Evolutionary conservation across 352 stramenopile genomes (phyloP).

Genomic region (Globisporangium abappressorium): DNA sequence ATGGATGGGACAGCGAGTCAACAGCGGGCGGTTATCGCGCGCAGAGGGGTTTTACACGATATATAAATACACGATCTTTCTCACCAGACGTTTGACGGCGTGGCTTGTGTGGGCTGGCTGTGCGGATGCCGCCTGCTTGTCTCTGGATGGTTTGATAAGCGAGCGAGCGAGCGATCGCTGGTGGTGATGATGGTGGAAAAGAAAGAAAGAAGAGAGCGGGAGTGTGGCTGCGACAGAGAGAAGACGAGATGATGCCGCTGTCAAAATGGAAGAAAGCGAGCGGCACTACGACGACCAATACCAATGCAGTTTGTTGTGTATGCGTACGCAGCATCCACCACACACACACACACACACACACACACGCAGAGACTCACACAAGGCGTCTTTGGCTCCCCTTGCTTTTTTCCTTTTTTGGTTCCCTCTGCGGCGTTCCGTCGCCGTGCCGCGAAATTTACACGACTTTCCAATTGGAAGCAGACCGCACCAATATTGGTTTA

Average conservation of each 20-base stretch:
- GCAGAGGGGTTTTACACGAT: slow-evolving; percentile 6
- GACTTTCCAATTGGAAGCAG: slow-evolving; percentile 14
- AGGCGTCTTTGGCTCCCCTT: neutral
- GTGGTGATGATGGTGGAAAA: neutral
- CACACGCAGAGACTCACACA: neutral
- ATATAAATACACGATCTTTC: slow-evolving; percentile 5
- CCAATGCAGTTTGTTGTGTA: neutral
- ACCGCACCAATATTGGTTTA: neutral
- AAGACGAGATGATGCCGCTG: neutral
- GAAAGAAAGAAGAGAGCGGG: neutral
- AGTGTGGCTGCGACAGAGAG: neutral
- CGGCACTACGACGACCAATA: neutral
- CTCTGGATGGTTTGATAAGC: neutral
- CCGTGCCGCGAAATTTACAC: slow-evolving; percentile 14
- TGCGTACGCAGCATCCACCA: neutral
- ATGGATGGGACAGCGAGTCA: slow-evolving; percentile 2
- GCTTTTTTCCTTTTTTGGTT: slow-evolving; percentile 14
- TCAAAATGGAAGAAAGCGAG: slow-evolving; percentile 4
- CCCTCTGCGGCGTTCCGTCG: slow-evolving; percentile 6
- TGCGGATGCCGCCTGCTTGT: neutral
- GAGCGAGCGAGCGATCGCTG: neutral
- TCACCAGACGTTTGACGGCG: neutral
- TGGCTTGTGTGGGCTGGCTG: neutral
- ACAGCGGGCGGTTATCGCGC: neutral
- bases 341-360: neutral